Evolutionary conservation across 257 asterid species (phyloP).

Genomic region (Leonotis leonurus): DNA sequence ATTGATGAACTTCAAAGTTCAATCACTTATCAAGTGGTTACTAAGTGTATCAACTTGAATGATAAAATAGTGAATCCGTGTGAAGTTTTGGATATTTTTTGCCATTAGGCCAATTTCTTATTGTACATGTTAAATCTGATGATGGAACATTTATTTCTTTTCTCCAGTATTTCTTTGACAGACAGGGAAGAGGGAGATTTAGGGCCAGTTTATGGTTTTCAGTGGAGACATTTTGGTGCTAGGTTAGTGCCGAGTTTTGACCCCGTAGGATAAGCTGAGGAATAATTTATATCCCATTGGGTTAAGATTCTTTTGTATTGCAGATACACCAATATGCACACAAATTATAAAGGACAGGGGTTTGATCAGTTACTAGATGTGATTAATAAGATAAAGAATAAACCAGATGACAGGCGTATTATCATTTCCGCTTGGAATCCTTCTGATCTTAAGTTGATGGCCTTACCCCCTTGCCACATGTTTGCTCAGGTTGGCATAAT

Average conservation of each 20-base stretch:
- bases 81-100: neutral
- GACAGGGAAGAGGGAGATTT: slow-evolving; percentile 80
- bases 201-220: slow-evolving; percentile 79
- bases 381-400: slow-evolving; percentile 53
- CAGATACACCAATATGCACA: slow-evolving; percentile 70
- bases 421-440: slow-evolving; percentile 83
- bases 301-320: neutral
- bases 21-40: neutral
- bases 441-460: slow-evolving; percentile 67
- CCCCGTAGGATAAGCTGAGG: neutral
- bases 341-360: slow-evolving; percentile 71
- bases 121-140: slow-evolving; percentile 16
- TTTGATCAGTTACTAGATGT: slow-evolving; percentile 77
- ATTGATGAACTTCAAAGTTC: neutral
- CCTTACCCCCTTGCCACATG: slow-evolving; percentile 90
- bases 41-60: neutral
- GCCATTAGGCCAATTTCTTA: neutral
- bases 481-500: slow-evolving; percentile 66
- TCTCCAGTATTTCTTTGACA: slow-evolving; percentile 46
- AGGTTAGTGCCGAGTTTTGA: slow-evolving; percentile 48
- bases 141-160: neutral
- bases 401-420: slow-evolving; percentile 66
- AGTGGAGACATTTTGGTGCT: slow-evolving; percentile 88
- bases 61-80: neutral
- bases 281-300: neutral